Evolutionary conservation across 768 basidiomycete genomes (phyloP), one percentile per base, ranked within the genome.

Genomic region (Astraeus odoratus): DNA sequence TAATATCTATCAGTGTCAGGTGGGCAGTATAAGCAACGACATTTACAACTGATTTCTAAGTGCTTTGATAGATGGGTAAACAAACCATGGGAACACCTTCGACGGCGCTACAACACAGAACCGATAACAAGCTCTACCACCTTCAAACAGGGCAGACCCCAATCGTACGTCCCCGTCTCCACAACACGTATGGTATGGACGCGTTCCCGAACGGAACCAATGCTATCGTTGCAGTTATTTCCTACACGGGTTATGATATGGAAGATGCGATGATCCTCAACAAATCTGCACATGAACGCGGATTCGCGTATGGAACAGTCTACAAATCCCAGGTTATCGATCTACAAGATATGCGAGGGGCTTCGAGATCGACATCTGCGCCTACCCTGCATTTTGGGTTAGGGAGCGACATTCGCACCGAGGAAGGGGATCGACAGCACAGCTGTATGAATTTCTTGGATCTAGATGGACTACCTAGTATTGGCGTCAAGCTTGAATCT

Each of bases 221-320:
- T 64, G 96, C 96, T 16, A 74, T 99, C 48, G 96, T 99, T 39
- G 96, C 96, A n/a, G 96, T 99, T 59, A 98, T 99, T 56, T 99
- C 96, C 1, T 99, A 99, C 61, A 99, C 96, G 3, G 96, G 96
- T 3, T 99, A 99, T 66, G 96, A 99, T 64, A 99, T 99, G 96
- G 96, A 99, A 69, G 96, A 99, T 57, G 96, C 96, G 53, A 99
- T 99, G 96, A 99, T 99, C 54, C 70, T 99, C 42, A 99, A 99
- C 67, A 99, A 99, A 68, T 98, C 94, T 1, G 86, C 92, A 3
- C 93, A 99, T 60, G 96, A 99, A 67, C 85, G 96, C 25, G 96
- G 96, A 0, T 99, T 99, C 61, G 93, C 76, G 1, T 95, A 98
- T 60, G 96, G 96, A 22, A 90, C 93, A 1, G 80, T 99, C 25